phyloP scores from a whole-genome alignment of 2,329 filamentous ascomycete genomes.

The Cladosporium sp. region DNA sequence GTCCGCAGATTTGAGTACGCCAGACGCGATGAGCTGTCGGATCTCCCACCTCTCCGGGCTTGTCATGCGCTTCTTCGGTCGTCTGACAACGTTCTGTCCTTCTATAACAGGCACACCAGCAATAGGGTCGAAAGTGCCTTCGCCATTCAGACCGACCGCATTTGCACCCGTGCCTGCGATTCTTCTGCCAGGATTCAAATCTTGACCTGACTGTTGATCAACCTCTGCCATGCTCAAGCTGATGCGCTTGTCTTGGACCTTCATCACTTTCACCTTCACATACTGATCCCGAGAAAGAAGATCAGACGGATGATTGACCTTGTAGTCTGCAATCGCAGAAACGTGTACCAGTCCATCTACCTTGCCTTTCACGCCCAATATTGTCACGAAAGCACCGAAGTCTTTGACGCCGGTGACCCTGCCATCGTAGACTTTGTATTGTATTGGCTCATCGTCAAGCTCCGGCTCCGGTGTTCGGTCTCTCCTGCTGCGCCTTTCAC shows the following conservation, averaged over 20 bases:
- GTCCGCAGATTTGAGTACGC: slow-evolving; percentile 87
- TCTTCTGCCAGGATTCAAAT: slow-evolving; percentile 74
- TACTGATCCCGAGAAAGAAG: slow-evolving; percentile 76
- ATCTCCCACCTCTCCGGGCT: slow-evolving; percentile 98
- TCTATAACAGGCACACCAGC: slow-evolving; percentile 66
- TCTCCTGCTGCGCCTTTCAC: slow-evolving; percentile 48
- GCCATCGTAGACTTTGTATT: slow-evolving; percentile 88
- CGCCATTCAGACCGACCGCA: slow-evolving; percentile 74
- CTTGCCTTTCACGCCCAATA: slow-evolving; percentile 83
- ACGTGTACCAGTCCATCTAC: slow-evolving; percentile 93
- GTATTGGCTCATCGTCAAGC: slow-evolving; percentile 75
- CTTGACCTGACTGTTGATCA: slow-evolving; percentile 83
- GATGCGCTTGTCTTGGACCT: slow-evolving; percentile 77
- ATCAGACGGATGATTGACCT: slow-evolving; percentile 91
- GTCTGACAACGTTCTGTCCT: slow-evolving; percentile 52
- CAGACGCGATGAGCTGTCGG: slow-evolving; percentile 91
- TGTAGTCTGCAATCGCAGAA: slow-evolving; percentile 80
- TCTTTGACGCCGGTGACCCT: slow-evolving; percentile 91
- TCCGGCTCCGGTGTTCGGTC: slow-evolving; percentile 69
- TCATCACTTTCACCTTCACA: slow-evolving; percentile 91
- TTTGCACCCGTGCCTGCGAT: slow-evolving; percentile 91
- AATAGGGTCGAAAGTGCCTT: slow-evolving; percentile 57
- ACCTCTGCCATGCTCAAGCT: slow-evolving; percentile 97
- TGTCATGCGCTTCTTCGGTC: slow-evolving; percentile 87
- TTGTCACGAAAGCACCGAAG: slow-evolving; percentile 91